Percentiles rank a stretch among this genome's conserved stretches.
phyloP scores from a whole-genome alignment of 345 rosid species.

The Ceriops tagal region DNA sequence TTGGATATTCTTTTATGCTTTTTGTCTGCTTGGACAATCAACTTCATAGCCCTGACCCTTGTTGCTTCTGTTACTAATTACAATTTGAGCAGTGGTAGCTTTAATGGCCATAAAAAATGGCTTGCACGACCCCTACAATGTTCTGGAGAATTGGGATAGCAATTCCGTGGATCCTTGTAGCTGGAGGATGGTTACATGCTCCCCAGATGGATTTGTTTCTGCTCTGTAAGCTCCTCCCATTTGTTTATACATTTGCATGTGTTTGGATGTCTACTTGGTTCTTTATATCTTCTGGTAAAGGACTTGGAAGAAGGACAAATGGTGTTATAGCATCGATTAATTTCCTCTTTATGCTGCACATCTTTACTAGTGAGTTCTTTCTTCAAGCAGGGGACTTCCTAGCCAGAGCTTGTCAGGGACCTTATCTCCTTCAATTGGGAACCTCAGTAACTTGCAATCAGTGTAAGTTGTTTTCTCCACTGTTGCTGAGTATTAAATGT shows the following conservation, averaged over 20 bases:
- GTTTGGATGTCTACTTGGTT: background rate
- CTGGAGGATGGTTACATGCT: slow-evolving; percentile 98
- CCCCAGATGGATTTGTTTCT: slow-evolving; percentile 78
- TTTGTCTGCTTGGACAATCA: background rate
- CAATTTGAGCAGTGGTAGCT: slow-evolving; percentile 79
- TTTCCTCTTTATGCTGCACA: background rate
- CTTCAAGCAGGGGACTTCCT: slow-evolving; percentile 73
- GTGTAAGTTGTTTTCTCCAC: slow-evolving; percentile 54
- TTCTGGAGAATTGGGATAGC: slow-evolving; percentile 92
- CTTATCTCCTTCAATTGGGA: slow-evolving; percentile 78
- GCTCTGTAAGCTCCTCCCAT: slow-evolving; percentile 59
- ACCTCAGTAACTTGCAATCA: slow-evolving; percentile 74
- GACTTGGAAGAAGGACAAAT: too few relatives aligned
- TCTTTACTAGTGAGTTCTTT: slow-evolving; percentile 1
- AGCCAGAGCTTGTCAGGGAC: slow-evolving; percentile 95
- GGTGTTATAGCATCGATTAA: background rate
- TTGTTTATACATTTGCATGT: background rate
- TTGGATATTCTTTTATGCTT: background rate
- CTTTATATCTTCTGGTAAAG: background rate
- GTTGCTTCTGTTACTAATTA: slow-evolving; percentile 7
- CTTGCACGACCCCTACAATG: slow-evolving; percentile 84
- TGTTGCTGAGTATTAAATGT: slow-evolving; percentile 3
- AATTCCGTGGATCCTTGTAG: slow-evolving; percentile 99
- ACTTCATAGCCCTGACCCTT: background rate
- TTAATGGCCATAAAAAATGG: slow-evolving; percentile 71